Conservation (phyloP, 2,329 filamentous ascomycete genomes). For the Leptographium galeiforme region DNA sequence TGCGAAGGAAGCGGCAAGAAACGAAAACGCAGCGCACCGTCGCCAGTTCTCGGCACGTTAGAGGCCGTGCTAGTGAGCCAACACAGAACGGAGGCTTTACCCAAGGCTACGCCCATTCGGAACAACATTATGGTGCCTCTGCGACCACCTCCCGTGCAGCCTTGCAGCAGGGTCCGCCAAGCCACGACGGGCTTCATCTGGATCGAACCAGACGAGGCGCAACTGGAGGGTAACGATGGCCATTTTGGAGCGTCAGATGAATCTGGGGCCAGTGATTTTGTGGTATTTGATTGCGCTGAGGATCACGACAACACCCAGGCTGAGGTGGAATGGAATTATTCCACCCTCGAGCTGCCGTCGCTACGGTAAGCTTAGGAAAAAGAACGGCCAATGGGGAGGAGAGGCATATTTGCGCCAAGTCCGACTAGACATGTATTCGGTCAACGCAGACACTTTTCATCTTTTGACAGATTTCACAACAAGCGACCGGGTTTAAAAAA, state of each 20-base stretch:
- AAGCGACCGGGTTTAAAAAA: too few species aligned
- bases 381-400: too few species aligned
- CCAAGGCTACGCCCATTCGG: not conserved
- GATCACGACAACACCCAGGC: not conserved
- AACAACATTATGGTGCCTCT: not conserved
- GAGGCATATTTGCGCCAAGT: too few species aligned
- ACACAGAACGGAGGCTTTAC: not conserved
- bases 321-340: not conserved
- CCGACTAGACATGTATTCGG: too few species aligned
- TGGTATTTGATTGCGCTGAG: too few species aligned
- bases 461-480: too few species aligned
- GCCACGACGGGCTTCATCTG: not conserved
- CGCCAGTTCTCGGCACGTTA: conserved; percentile 6
- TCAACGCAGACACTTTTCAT: too few species aligned
- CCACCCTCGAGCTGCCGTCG: not conserved
- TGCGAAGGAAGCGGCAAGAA: not conserved
- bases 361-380: not conserved
- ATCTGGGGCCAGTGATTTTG: not conserved
- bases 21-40: not conserved
- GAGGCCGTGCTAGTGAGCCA: conserved; percentile 5
- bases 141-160: not conserved
- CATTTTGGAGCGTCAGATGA: not conserved
- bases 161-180: not conserved
- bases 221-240: not conserved
- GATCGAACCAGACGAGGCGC: not conserved